Evolutionary conservation across 768 basidiomycete species (phyloP), one percentile per base, ranked within the genome.

Genomic region (Suillus americanus): DNA sequence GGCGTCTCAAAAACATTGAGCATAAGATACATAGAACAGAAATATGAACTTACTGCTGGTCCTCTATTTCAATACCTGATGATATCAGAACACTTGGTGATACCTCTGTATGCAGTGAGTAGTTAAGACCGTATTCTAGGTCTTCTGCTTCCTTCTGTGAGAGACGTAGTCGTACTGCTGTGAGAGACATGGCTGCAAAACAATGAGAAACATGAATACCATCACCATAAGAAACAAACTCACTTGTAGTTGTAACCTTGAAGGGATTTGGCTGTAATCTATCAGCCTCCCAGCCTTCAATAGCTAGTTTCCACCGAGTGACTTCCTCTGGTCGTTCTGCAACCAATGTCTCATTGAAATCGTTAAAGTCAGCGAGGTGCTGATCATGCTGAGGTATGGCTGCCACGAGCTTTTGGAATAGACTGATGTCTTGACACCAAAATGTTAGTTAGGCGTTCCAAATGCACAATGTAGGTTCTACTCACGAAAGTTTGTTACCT

Each of bases 241-340:
- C 56, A 53, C 46, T 23, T 30, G n/a, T 30, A 25, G 53, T 53
- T 63, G 38, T 55, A n/a, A n/a, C 12, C 28, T 66, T 60, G 53
- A 65, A 75, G 2, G 75, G 75, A 67, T 77, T 77, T 5, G 66
- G 64, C 7, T 67, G 62, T 4, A 46, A 46, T 23, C 55, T 48
- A 46, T 74, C 68, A 5, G 45, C 64, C 46, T 77, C 74, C 74
- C 73, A 77, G 12, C 55, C 64, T 33, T 64, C 54, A 6, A 72
- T 57, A 35, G 59, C 33, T 13, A 18, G 45, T 23, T 30, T 66
- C 70, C 70, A 75, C 38, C 64, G 64, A 45, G 43, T 3, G 20
- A 45, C 43, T 45, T 45, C 43, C 43, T 45, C 43, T n/a, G 43
- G 43, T 45, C 20, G 8, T 45, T 45, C 43, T n/a, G 43, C 20